A percentile compares a stretch with the other conserved stretches of the same genome.
phyloP scores from a whole-genome alignment of 371 early-diverging fungal genomes.

The Fennellomyces sp. region DNA sequence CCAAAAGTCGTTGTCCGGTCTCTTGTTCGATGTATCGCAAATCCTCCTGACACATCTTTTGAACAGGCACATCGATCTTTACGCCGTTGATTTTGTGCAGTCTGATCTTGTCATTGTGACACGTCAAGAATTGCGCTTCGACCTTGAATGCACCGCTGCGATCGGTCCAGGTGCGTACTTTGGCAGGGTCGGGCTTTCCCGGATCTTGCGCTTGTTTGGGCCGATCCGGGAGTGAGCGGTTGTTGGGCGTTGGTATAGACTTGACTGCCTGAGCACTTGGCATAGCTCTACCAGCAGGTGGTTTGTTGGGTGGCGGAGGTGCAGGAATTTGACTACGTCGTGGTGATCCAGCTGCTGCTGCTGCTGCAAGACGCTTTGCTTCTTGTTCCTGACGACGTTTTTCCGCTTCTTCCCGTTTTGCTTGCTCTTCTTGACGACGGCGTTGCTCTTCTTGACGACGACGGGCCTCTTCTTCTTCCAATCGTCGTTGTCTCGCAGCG shows the following conservation, averaged over 20 bases:
- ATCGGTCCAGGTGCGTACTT: conserved; percentile 92
- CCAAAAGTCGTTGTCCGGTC: conserved; percentile 55
- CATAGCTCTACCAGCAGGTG: conserved; percentile 14
- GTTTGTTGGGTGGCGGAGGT: conserved; percentile 20
- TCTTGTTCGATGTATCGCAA: conserved; percentile 65
- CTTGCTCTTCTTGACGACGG: conserved; percentile 37
- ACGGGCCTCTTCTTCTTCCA: conserved; percentile 27
- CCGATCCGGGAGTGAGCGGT: conserved; percentile 26
- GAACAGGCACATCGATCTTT: conserved; percentile 90
- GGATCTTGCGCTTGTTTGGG: conserved; percentile 32
- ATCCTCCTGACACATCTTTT: conserved; percentile 84
- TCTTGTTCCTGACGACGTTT: conserved; percentile 6
- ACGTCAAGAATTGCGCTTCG: conserved; percentile 84
- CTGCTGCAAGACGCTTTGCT: conserved; percentile 17
- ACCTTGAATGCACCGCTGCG: conserved; percentile 90
- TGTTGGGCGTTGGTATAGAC: conserved; percentile 23
- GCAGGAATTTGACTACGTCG: conserved; percentile 34
- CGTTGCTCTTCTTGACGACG: conserved; percentile 38
- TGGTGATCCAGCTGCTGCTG: conserved; percentile 22
- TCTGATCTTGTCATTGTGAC: conserved; percentile 81
- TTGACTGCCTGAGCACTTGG: conserved; percentile 26
- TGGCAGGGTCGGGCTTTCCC: conserved; percentile 54
- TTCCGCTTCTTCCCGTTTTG: conserved; percentile 15
- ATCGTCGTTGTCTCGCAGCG: conserved; percentile 24
- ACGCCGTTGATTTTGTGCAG: conserved; percentile 94